Base-by-base conservation (phyloP, 306 rosid genomes). In the Corylus avellana region DNA sequence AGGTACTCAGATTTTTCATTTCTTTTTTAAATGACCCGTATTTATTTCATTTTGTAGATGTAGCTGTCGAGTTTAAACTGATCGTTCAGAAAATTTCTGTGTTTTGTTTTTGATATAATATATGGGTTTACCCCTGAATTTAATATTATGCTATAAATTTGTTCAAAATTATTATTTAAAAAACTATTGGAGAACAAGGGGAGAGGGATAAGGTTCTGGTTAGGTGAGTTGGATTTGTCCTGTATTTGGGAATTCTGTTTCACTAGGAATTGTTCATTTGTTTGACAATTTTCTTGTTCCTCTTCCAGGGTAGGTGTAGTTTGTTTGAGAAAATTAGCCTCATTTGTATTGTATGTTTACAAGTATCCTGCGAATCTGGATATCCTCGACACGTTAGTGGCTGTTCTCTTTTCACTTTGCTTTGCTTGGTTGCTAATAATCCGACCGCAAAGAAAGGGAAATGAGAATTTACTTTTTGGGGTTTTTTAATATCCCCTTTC, bases 1-100 rank as follows among this genome's bases (percentile, higher is more conserved):
- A 70, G 91, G 93, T 75, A 66, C 82, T 25, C 22, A 12, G 66
- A 10, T 79, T 68, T 76, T 22, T 49, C 71, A 25, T 35, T 66
- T 50, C 53, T 56, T 77, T 2, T 67, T 4, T 67, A 67, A 37
- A 67, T 39, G 47, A 39, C 20, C 6, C 5, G 14, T 59, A 22
- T 25, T 12, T 3, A 25, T 59, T 59, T 25, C 66, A n/a, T 49
- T 49, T 49, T 49, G 53, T 22, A 10, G 64, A 58, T 25, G 12
- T 22, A 3, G 64, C 37, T 13, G 14, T 58, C 12, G 16, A 25
- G 37, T 58, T 49, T 22, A 22, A 59, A 59, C 25, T 67, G 25
- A n/a, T 67, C 12, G 50, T 8, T 9, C 27, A 37, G 50, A 67
- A 66, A 67, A 16, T 67, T 63, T 8, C 17, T 4, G 66, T 3